phyloP scores from a whole-genome alignment of 2,329 filamentous ascomycete genomes.

The Pseudomassariella vexata region DNA sequence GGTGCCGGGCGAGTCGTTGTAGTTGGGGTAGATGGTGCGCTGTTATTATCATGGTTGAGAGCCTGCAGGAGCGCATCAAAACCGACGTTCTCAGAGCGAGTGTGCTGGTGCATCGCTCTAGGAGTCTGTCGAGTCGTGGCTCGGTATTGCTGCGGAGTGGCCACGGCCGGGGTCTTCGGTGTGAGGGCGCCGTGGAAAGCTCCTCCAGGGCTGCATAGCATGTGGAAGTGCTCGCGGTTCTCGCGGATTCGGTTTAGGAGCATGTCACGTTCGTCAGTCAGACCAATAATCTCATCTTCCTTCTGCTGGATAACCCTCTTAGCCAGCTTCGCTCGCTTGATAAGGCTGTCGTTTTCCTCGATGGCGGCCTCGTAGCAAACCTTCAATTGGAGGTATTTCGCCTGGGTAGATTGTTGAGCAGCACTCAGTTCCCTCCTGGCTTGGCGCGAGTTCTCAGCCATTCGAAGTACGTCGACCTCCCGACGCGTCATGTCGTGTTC shows the following conservation, averaged over 20 bases:
- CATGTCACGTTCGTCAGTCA: slow-evolving; percentile 72
- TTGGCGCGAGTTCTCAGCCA: slow-evolving; percentile 63
- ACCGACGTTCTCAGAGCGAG: slow-evolving; percentile 36
- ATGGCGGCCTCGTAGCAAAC: slow-evolving; percentile 60
- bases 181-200: slow-evolving; percentile 59
- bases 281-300: slow-evolving; percentile 62
- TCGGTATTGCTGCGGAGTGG: slow-evolving; percentile 39
- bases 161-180: slow-evolving; percentile 42
- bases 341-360: slow-evolving; percentile 59
- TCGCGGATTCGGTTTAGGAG: slow-evolving; percentile 80
- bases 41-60: slow-evolving; percentile 69
- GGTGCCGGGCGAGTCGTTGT: slow-evolving; percentile 36
- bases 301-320: slow-evolving; percentile 75
- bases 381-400: slow-evolving; percentile 57
- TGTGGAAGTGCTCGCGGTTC: slow-evolving; percentile 81
- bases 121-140: slow-evolving; percentile 48
- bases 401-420: slow-evolving; percentile 46
- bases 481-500: slow-evolving; percentile 88
- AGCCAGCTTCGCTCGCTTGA: slow-evolving; percentile 62
- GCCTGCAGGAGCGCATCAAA: slow-evolving; percentile 80
- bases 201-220: slow-evolving; percentile 69
- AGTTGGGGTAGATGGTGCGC: slow-evolving; percentile 66
- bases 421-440: slow-evolving; percentile 47
- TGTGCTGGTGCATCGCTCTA: slow-evolving; percentile 20
- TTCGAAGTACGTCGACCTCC: slow-evolving; percentile 79